Evolutionary conservation across 108 stramenopile species (phyloP).

Genomic region (Cylindrotheca fusiformis): DNA sequence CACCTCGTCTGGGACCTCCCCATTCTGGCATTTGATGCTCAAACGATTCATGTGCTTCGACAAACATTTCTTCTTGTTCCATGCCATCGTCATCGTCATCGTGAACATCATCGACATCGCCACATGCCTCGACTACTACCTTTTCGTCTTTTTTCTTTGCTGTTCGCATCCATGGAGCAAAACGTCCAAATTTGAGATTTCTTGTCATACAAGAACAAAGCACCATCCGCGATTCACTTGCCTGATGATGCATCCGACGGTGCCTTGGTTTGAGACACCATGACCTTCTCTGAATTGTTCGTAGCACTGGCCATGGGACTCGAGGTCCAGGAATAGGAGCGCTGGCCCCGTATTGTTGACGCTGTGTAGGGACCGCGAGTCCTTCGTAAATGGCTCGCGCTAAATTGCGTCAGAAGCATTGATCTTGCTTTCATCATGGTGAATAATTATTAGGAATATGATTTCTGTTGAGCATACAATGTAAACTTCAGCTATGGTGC

Average conservation of each 20-base stretch:
- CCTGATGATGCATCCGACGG: background rate
- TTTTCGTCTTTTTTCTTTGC: constrained; percentile 18
- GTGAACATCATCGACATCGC: constrained; percentile 15
- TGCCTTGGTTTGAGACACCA: background rate
- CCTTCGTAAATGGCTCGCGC: too few relatives aligned
- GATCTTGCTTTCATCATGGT: too few relatives aligned
- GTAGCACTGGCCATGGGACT: background rate
- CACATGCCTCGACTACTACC: constrained; percentile 22
- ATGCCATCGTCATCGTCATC: constrained; percentile 82
- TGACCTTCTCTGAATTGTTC: background rate
- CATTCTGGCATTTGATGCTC: constrained; percentile 77
- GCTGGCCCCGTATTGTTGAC: too few relatives aligned
- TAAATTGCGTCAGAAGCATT: too few relatives aligned
- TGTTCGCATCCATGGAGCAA: too few relatives aligned
- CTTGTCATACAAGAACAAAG: too few relatives aligned
- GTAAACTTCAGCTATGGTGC: too few relatives aligned
- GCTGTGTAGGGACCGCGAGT: too few relatives aligned
- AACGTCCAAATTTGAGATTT: too few relatives aligned
- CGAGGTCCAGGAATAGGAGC: background rate
- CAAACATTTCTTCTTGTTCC: constrained; percentile 93
- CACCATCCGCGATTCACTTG: too few relatives aligned
- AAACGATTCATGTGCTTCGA: constrained; percentile 67
- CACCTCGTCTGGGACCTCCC: constrained; percentile 96
- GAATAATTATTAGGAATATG: too few relatives aligned
- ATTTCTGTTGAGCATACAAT: too few relatives aligned